Evolutionary conservation across 202 grass and related monocot species (phyloP).

Genomic region (Musa balbisiana): DNA sequence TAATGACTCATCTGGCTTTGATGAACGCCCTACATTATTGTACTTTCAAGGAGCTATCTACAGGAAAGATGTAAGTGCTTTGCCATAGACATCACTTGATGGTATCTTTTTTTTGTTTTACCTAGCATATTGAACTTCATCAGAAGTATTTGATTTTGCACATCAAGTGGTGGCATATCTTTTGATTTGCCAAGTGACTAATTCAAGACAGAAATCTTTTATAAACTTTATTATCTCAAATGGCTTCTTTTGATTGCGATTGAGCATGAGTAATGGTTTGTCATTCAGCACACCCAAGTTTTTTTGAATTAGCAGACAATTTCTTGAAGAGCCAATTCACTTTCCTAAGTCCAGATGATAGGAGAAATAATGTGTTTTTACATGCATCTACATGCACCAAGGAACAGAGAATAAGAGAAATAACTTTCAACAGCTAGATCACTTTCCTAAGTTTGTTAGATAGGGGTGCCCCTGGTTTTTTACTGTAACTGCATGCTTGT

Average conservation of each 20-base stretch:
- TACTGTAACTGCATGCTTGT: too few species aligned
- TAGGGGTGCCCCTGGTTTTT: too few species aligned
- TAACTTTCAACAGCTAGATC: too few species aligned
- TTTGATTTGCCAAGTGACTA: not conserved
- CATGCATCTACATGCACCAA: too few species aligned
- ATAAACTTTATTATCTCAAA: not conserved
- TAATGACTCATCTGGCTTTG: slow-evolving; percentile 47
- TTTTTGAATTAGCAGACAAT: too few species aligned
- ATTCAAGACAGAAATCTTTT: not conserved
- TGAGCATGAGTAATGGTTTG: not conserved
- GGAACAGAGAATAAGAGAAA: too few species aligned
- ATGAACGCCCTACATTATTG: slow-evolving; percentile 48
- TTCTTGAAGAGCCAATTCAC: too few species aligned
- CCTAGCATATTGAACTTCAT: slow-evolving; percentile 1
- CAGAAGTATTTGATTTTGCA: not conserved
- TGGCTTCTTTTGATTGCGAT: not conserved
- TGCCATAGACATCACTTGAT: slow-evolving; percentile 6
- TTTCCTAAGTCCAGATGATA: too few species aligned
- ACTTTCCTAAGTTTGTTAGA: too few species aligned
- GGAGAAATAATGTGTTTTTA: too few species aligned
- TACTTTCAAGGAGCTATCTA: slow-evolving; percentile 83
- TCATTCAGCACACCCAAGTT: too few species aligned
- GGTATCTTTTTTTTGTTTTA: not conserved
- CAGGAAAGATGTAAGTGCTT: slow-evolving; percentile 62
- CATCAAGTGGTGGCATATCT: not conserved